Evolutionary conservation across 2,329 filamentous ascomycete genomes (phyloP).

Genomic region (Helotiales sp.): DNA sequence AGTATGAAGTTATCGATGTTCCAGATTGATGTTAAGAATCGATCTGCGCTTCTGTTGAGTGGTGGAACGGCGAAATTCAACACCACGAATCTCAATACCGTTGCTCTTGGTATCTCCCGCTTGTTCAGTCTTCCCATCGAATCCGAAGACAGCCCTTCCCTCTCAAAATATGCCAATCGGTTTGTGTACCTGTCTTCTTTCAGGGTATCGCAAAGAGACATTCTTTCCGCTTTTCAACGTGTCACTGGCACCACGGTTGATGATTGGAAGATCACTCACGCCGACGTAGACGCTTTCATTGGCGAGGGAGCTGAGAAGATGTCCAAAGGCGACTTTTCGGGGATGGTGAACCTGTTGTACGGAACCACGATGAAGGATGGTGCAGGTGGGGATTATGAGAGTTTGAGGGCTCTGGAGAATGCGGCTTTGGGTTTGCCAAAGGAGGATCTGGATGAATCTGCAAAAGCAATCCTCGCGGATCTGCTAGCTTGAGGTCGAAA

Average conservation of each 20-base stretch:
- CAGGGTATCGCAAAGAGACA: neutral
- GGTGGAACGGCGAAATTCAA: neutral
- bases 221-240: neutral
- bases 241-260: neutral
- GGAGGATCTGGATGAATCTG: slow-evolving; percentile 2
- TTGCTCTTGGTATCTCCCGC: neutral
- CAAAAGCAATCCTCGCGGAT: neutral
- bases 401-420: neutral
- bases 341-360: too few relatives aligned
- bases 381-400: too few relatives aligned
- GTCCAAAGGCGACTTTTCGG: too few relatives aligned
- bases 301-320: neutral
- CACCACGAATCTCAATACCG: too few relatives aligned
- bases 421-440: neutral
- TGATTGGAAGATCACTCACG: neutral
- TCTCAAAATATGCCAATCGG: neutral
- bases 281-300: neutral
- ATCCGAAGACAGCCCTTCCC: neutral
- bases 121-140: neutral
- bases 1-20: neutral
- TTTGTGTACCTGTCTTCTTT: neutral
- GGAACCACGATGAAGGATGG: too few relatives aligned
- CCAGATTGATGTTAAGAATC: neutral
- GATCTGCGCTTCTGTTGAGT: neutral
- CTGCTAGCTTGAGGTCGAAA: too few relatives aligned